phyloP scores from a whole-genome alignment of 2,329 filamentous ascomycete species.

The Anthostomella pinea region DNA sequence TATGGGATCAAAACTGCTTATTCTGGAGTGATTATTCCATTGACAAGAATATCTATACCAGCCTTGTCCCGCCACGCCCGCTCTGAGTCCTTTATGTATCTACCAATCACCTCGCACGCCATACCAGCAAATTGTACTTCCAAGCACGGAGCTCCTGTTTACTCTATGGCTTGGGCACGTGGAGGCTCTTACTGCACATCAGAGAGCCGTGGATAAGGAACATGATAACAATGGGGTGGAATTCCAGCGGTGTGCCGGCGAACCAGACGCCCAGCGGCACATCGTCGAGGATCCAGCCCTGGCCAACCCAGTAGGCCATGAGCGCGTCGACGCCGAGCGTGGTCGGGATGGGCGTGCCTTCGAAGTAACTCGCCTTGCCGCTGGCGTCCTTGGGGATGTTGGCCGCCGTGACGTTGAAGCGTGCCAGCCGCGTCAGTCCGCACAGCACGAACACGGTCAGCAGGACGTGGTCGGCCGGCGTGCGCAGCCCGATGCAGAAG shows the following conservation, averaged over 20 bases:
- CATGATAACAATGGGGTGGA: constrained; percentile 77
- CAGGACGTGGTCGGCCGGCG: constrained; percentile 73
- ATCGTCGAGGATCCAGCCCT: constrained; percentile 74
- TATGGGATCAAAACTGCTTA: too few species aligned
- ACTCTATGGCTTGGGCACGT: constrained; percentile 87
- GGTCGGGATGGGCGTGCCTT: constrained; percentile 94
- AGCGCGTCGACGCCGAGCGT: constrained; percentile 75
- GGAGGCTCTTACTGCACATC: constrained; percentile 94
- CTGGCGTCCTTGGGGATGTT: constrained; percentile 86
- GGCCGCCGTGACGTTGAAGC: constrained; percentile 94
- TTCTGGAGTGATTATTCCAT: too few species aligned
- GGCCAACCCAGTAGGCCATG: constrained; percentile 86
- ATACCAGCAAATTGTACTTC: too few species aligned
- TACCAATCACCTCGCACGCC: too few species aligned
- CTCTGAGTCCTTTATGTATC: too few species aligned
- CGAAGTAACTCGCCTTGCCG: constrained; percentile 93
- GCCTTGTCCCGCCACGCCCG: too few species aligned
- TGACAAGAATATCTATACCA: too few species aligned
- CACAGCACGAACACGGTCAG: constrained; percentile 91
- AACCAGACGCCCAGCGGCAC: constrained; percentile 74
- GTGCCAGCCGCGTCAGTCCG: constrained; percentile 86
- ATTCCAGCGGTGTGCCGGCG: constrained; percentile 67
- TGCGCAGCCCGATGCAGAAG: constrained; percentile 86
- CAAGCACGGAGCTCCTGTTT: too few species aligned
- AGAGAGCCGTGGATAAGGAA: constrained; percentile 88